These are phyloP conservation scores for Mycena galericulata DNA, from an alignment of 768 basidiomycete species.

Conservation along the genomic window DNA sequence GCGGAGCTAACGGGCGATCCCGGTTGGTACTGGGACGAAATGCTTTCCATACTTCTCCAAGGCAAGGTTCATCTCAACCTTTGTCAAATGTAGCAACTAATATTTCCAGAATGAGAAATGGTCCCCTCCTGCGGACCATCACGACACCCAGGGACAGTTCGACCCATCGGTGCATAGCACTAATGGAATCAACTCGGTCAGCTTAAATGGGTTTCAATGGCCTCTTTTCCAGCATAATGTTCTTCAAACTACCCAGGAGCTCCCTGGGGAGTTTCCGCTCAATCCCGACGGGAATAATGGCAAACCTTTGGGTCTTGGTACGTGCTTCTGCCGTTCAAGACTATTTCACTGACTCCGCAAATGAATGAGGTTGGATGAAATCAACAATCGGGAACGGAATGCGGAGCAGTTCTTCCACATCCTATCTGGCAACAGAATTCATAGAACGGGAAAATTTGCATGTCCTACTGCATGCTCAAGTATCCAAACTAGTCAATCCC, in stretches of 20 bases:
- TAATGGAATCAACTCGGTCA: constrained; percentile 46
- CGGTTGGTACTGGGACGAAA: constrained; percentile 51
- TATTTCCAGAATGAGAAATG: constrained; percentile 52
- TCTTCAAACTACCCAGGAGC: constrained; percentile 44
- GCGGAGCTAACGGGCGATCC: constrained; percentile 46
- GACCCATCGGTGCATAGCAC: constrained; percentile 51
- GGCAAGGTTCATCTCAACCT: constrained; percentile 34
- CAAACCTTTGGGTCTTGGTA: constrained; percentile 41
- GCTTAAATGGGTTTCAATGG: constrained; percentile 45
- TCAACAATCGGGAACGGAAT: constrained; percentile 36
- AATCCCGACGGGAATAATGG: constrained; percentile 45
- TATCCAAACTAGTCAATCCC: constrained; percentile 29
- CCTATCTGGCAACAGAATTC: constrained; percentile 42
- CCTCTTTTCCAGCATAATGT: constrained; percentile 42
- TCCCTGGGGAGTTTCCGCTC: constrained; percentile 42
- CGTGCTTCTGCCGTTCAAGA: not conserved
- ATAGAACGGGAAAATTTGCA: constrained; percentile 42
- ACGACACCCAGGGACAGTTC: constrained; percentile 52
- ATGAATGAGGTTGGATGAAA: constrained; percentile 38
- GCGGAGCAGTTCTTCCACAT: constrained; percentile 45
- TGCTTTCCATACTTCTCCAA: constrained; percentile 47
- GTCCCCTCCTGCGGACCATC: constrained; percentile 49
- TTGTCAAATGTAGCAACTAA: not conserved
- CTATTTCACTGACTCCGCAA: not conserved
- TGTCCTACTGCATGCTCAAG: constrained; percentile 40